These are phyloP conservation scores for Penicillium subrubescens DNA, from an alignment of 495 filamentous ascomycete genomes.

Conservation along the genomic window DNA sequence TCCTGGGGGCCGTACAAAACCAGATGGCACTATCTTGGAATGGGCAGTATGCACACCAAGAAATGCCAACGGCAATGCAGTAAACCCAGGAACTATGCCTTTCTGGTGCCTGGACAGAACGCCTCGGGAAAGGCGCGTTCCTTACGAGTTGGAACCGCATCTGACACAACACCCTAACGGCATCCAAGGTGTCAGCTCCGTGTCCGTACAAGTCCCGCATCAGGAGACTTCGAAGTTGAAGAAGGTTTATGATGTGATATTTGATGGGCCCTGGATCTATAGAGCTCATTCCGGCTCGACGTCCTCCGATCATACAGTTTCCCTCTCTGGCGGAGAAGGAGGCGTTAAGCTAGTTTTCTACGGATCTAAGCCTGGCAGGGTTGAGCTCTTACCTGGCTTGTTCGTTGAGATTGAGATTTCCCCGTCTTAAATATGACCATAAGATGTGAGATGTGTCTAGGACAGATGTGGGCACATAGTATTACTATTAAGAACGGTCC, in stretches of 20 bases:
- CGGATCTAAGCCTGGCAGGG: slow-evolving; percentile 10
- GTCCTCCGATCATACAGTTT: slow-evolving; percentile 3
- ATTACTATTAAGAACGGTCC: neutral
- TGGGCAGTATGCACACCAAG: neutral
- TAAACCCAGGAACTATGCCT: neutral
- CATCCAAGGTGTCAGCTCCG: slow-evolving; percentile 7
- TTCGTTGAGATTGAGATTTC: slow-evolving; percentile 10
- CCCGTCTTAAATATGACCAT: neutral
- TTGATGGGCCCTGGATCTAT: slow-evolving; percentile 17
- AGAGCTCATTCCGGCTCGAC: slow-evolving; percentile 17
- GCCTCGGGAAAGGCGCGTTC: neutral
- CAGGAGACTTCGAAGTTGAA: neutral
- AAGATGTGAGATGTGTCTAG: neutral
- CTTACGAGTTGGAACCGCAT: neutral
- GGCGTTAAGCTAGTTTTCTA: slow-evolving; percentile 16
- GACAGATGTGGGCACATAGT: neutral
- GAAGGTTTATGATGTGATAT: slow-evolving; percentile 16
- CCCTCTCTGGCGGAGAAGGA: slow-evolving; percentile 6
- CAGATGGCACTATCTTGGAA: neutral
- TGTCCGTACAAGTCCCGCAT: slow-evolving; percentile 10
- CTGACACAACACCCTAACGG: neutral
- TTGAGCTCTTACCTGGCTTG: slow-evolving; percentile 23
- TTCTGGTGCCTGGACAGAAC: neutral
- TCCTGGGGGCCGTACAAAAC: neutral
- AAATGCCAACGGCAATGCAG: neutral